Percentiles rank a stretch among this genome's conserved stretches.
These are phyloP conservation scores for Hevea brasiliensis DNA, from an alignment of 345 rosid species.

Conservation along the genomic window DNA sequence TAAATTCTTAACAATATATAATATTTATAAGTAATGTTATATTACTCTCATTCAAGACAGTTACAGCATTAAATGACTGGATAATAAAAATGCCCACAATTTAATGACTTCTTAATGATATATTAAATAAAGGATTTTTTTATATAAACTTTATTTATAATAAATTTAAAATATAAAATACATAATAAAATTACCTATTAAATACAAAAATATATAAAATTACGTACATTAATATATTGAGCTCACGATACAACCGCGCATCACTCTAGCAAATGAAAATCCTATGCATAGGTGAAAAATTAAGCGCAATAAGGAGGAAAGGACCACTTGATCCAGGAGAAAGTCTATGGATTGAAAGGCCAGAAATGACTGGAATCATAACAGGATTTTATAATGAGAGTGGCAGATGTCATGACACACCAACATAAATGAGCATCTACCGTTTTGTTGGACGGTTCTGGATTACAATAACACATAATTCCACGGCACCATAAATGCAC, in stretches of 20 bases:
- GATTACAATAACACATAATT: constrained; percentile 31
- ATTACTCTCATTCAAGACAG: too few species aligned
- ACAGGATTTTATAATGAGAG: constrained; percentile 21
- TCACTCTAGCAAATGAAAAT: background rate
- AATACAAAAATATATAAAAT: too few species aligned
- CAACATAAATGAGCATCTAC: constrained; percentile 25
- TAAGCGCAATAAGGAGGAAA: background rate
- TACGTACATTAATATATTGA: too few species aligned
- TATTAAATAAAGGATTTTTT: too few species aligned
- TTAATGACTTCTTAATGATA: background rate
- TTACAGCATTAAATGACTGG: too few species aligned
- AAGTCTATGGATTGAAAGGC: background rate
- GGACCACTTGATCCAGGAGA: constrained; percentile 13
- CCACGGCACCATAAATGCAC: constrained; percentile 47
- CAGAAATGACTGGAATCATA: background rate
- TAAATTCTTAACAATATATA: too few species aligned
- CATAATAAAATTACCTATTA: too few species aligned
- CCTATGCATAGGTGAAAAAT: background rate
- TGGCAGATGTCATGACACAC: background rate
- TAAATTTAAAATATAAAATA: too few species aligned
- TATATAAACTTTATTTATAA: too few species aligned
- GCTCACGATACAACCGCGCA: background rate
- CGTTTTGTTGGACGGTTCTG: constrained; percentile 31
- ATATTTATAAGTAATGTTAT: too few species aligned
- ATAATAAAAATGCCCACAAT: too few species aligned